A percentile compares a stretch with the other conserved stretches of the same genome.
These are phyloP conservation scores for Trichopus zeylanicus DNA, from an alignment of 116 monocot species.

Conservation along the genomic window DNA sequence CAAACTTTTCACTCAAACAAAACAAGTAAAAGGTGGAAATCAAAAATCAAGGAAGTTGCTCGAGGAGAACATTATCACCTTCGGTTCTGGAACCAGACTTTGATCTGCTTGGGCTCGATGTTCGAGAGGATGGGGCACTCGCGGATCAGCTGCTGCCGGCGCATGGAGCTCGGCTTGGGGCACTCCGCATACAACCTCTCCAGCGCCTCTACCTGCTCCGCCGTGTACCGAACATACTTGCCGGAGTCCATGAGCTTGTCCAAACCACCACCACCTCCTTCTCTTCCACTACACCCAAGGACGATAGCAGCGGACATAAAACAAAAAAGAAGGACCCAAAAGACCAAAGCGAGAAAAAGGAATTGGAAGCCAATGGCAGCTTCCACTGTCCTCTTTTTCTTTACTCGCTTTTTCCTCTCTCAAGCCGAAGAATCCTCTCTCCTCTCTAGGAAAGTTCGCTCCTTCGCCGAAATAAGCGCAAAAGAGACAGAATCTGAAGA, in stretches of 20 bases:
- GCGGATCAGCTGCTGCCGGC: slow-evolving; percentile 74
- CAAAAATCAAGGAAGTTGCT: neutral
- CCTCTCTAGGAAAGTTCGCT: slow-evolving; percentile 2
- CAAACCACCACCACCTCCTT: slow-evolving; percentile 19
- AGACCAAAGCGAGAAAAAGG: no score
- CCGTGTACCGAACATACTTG: slow-evolving; percentile 86
- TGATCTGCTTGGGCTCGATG: slow-evolving; percentile 90
- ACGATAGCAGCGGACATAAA: no score
- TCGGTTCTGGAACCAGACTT: slow-evolving; percentile 94
- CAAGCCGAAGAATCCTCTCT: neutral
- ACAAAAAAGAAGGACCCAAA: no score
- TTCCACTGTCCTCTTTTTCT: neutral
- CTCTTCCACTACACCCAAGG: slow-evolving; percentile 20
- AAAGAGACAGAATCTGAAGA: neutral
- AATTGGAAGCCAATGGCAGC: no score
- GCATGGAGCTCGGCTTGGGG: slow-evolving; percentile 77
- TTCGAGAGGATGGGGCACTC: slow-evolving; percentile 70
- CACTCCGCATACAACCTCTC: slow-evolving; percentile 81
- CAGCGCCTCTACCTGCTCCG: slow-evolving; percentile 92
- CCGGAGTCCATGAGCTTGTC: slow-evolving; percentile 44
- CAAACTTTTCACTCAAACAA: no score
- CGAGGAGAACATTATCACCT: slow-evolving; percentile 31
- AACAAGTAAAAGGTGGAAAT: neutral
- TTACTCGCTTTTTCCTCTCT: neutral
- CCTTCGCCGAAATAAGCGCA: neutral